These are phyloP conservation scores for Alloteropsis semialata DNA, from an alignment of 176 grass and related monocot genomes.

Conservation along the genomic window DNA sequence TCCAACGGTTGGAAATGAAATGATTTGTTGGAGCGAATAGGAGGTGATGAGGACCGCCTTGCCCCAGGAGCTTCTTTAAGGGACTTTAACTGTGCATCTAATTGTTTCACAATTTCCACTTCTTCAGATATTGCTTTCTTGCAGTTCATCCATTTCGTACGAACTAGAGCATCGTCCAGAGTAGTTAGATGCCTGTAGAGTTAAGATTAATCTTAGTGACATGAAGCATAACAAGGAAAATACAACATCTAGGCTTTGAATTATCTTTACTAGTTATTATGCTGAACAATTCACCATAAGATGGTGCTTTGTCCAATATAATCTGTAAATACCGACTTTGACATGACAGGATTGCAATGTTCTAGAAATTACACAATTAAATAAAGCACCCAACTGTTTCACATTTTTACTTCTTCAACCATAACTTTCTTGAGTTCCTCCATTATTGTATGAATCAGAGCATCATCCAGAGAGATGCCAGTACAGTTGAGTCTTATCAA, in stretches of 20 bases:
- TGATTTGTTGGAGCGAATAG: slow-evolving; percentile 77
- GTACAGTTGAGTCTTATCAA: slow-evolving; percentile 5
- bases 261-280: not conserved
- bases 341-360: not conserved
- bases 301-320: not conserved
- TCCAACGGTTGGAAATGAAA: slow-evolving; percentile 93
- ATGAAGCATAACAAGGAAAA: slow-evolving; percentile 13
- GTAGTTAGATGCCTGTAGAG: slow-evolving; percentile 76
- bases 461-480: slow-evolving; percentile 70
- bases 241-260: not conserved
- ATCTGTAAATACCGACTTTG: not conserved
- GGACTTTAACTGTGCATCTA: slow-evolving; percentile 68
- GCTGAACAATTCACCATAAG: not conserved
- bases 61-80: slow-evolving; percentile 74
- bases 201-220: slow-evolving; percentile 17
- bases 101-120: slow-evolving; percentile 79
- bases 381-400: slow-evolving; percentile 55
- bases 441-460: slow-evolving; percentile 53
- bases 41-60: slow-evolving; percentile 73
- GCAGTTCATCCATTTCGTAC: slow-evolving; percentile 86
- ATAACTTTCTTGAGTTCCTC: slow-evolving; percentile 67
- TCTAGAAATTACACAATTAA: not conserved
- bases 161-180: slow-evolving; percentile 61
- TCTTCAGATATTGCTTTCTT: slow-evolving; percentile 88
- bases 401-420: slow-evolving; percentile 54